A percentile compares a stretch with the other conserved stretches of the same genome.
Evolutionary conservation across 306 rosid genomes (phyloP).

Genomic region (Vachellia pachyceras): DNA sequence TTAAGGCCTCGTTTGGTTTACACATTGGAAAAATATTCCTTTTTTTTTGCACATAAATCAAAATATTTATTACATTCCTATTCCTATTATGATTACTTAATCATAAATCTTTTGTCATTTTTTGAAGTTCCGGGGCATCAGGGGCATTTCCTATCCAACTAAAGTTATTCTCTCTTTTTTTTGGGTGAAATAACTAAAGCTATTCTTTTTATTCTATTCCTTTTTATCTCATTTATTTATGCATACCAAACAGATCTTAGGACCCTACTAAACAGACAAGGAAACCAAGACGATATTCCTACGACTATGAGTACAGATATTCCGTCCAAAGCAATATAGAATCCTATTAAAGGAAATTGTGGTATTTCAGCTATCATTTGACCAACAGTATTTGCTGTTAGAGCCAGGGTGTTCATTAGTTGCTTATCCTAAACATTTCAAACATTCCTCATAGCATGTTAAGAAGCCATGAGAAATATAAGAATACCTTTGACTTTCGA

Average conservation of each 20-base stretch:
- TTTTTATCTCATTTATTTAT: neutral
- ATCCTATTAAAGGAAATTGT: neutral
- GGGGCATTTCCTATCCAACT: neutral
- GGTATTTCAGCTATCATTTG: constrained; percentile 4
- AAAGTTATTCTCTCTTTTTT: neutral
- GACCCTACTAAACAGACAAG: neutral
- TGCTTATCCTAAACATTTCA: neutral
- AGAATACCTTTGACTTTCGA: constrained; percentile 75
- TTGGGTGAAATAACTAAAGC: neutral
- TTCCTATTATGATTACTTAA: neutral
- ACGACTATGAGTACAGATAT: neutral
- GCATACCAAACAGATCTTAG: neutral
- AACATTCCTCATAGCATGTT: constrained; percentile 14
- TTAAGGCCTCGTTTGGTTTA: neutral
- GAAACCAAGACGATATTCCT: neutral
- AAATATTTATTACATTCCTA: neutral
- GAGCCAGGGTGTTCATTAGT: neutral
- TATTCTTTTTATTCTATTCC: neutral
- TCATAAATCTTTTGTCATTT: neutral
- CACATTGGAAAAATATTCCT: neutral
- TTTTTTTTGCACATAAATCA: neutral
- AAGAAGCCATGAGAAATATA: constrained; percentile 9
- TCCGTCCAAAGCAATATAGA: neutral
- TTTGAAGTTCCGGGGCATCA: neutral
- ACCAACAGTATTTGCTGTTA: neutral